Evolutionary conservation across 148 eudicot genomes (phyloP), one percentile per base, ranked within the genome.

Genomic region (Fagopyrum homotropicum): DNA sequence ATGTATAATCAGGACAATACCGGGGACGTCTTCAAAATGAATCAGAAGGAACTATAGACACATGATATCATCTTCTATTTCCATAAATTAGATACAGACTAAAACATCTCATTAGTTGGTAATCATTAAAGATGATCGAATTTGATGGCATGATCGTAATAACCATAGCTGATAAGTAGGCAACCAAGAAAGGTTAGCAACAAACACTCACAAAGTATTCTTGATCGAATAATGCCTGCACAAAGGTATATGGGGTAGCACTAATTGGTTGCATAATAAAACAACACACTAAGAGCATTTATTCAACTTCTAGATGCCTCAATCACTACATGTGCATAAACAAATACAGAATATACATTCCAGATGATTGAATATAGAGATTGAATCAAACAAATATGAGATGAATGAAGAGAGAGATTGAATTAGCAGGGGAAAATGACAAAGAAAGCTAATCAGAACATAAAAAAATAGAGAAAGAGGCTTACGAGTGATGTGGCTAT

Each of bases 141-240:
- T 54, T 15, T 73, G 12, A 52, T 72, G 12, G 35, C 55, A 45
- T 47, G 0, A 22, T 22, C 30, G 59, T 16, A 47, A 16, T 12
- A 60, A 35, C 40, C 26, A 22, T 22, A 22, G 26, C 26, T 22
- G 26, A 22, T 22, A 22, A 22, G 29, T 9, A 29, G 35, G 46
- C n/a, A 51, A 45, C 29, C 49, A 9, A 15, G 75, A 69, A 26
- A 40, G 59, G 50, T 45, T 12, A 66, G 46, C 46, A 40, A 19
- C 71, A 66, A 76, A 17, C 66, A 82, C 97, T 87, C 76, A 94
- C 98, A 45, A 97, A 93, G 57, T 91, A 88, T 68, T 94, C 86
- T 77, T 85, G 90, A 61, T 96, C 93, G 80, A 88, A 84, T 64
- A 94, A 83, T 46, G 97, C 90, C 84, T 91, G 98, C 45, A 94